Evolutionary conservation across 2,329 filamentous ascomycete species (phyloP), one percentile per base, ranked within the genome.

Genomic region (Berkeleyomyces rouxiae): DNA sequence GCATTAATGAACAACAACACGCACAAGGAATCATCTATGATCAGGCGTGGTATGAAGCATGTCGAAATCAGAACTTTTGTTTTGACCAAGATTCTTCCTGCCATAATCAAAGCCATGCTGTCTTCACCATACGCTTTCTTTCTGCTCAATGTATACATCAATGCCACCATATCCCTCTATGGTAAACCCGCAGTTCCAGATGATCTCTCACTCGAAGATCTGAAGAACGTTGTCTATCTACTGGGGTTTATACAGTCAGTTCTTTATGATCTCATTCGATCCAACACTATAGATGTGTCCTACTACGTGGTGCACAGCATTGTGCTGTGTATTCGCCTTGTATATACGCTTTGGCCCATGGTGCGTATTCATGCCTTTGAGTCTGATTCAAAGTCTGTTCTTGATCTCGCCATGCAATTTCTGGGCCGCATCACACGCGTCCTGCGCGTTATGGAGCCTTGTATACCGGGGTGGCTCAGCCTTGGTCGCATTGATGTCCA

Each of bases 31-130:
- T 70, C 73, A 37, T 67, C 63, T 4, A 76, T 82, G 59, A 67
- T 83, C 23, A 70, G 70, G 43, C 72, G 72, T 61, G 78, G 78
- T n/a, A 77, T 82, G 76, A 71, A 69, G n/a, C 67, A 73, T 43
- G 61, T 64, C 6, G 69, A 68, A 1, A 74, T 83, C 33, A 67
- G 76, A 53, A 69, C 69, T 0, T 83, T 83, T 66, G 70, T 79
- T 63, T 61, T 82, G 37, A 70, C 72, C 37, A 77, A 74, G 58
- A 82, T 83, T 78, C 66, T 84, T 2, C 80, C 81, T 0, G 77
- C 79, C n/a, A 73, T 79, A 3, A 69, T 82, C 10, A 71, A 68
- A 53, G 74, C 76, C 0, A 71, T 72, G 0, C 67, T 72, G 9
- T 66, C 68, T 6, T 70, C 69, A 9, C 68, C 68, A 2, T 69